Evolutionary conservation across 805 yeast species (phyloP).

Genomic region (Barnettozyma pratensis): DNA sequence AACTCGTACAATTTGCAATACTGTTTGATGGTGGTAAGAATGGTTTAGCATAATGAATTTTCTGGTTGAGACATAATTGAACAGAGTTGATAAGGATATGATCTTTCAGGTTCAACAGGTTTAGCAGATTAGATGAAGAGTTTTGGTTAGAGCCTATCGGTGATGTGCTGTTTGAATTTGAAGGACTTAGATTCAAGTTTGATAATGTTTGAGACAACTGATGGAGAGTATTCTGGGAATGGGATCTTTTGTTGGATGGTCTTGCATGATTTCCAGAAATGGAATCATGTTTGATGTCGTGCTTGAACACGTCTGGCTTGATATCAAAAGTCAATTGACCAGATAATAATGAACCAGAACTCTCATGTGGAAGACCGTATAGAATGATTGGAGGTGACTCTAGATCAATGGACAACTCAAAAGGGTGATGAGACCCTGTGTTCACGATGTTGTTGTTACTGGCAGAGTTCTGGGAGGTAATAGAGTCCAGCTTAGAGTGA

Average conservation of each 20-base stretch:
- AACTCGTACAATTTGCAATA: conserved; percentile 51
- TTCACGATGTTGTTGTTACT: conserved; percentile 18
- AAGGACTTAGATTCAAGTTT: conserved; percentile 22
- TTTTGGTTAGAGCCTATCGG: conserved; percentile 19
- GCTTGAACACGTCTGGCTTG: conserved; percentile 23
- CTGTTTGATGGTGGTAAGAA: conserved; percentile 49
- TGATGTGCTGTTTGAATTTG: conserved; percentile 18
- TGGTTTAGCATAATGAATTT: conserved; percentile 60
- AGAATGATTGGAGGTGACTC: conserved; percentile 91
- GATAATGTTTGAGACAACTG: conserved; percentile 20
- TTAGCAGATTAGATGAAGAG: conserved; percentile 23
- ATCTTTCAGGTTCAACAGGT: conserved; percentile 28
- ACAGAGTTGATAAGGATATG: conserved; percentile 53
- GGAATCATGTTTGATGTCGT: conserved; percentile 8
- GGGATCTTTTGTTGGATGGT: conserved; percentile 16
- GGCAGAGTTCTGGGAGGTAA: background rate
- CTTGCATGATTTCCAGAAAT: conserved; percentile 10
- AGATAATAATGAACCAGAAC: conserved; percentile 80
- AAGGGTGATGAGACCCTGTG: conserved; percentile 27
- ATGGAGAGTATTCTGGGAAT: conserved; percentile 17
- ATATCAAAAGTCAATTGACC: conserved; percentile 69
- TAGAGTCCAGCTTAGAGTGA: background rate
- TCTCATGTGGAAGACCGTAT: conserved; percentile 72
- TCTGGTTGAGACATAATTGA: conserved; percentile 65
- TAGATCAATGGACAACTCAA: conserved; percentile 51